Evolutionary conservation across 345 rosid species (phyloP).

Genomic region (Rhodamnia argentea): DNA sequence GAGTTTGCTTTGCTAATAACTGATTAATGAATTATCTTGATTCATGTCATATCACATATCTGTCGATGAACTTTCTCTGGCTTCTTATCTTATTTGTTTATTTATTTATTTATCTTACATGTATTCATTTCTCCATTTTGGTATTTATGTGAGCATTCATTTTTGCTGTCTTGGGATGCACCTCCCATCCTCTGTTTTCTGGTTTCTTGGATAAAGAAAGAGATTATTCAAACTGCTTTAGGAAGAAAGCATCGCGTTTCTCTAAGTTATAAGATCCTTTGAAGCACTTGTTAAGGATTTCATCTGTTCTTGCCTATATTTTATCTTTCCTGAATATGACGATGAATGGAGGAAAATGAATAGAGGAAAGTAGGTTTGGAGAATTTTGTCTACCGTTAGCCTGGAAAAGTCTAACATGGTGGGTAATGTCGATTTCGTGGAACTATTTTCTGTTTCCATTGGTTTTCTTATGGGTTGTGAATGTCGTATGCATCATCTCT

Average conservation of each 20-base stretch:
- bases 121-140: neutral
- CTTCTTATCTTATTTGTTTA: neutral
- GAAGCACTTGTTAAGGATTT: neutral
- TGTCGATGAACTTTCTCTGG: neutral
- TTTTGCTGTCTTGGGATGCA: neutral
- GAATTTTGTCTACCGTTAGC: neutral
- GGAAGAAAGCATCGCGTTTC: neutral
- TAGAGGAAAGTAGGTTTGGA: neutral
- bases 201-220: neutral
- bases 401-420: neutral
- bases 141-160: neutral
- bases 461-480: neutral
- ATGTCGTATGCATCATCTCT: neutral
- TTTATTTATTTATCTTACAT: neutral
- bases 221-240: neutral
- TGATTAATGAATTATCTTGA: neutral
- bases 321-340: neutral
- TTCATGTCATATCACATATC: neutral
- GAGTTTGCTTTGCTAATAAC: neutral
- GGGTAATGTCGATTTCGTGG: neutral
- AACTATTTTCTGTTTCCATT: neutral
- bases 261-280: neutral
- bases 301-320: neutral
- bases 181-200: neutral
- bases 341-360: neutral